Evolutionary conservation across 768 basidiomycete genomes (phyloP).

Genomic region (Termitomyces sp.): DNA sequence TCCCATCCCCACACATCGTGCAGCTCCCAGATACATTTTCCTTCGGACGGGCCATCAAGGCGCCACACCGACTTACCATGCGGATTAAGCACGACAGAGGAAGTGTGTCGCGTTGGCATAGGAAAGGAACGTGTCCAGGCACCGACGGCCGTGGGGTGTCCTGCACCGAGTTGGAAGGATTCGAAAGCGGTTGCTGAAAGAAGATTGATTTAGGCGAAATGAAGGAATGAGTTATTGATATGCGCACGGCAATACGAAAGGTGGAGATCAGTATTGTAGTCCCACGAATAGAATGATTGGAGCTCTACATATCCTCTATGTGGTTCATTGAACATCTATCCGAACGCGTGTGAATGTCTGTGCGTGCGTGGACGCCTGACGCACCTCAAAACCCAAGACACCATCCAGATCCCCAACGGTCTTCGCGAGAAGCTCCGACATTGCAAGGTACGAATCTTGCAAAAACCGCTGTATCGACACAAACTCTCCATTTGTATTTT

Average conservation of each 20-base stretch:
- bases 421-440: conserved; percentile 63
- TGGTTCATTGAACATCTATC: conserved; percentile 89
- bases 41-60: conserved; percentile 75
- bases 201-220: background rate
- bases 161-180: conserved; percentile 90
- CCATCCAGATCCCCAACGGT: conserved; percentile 69
- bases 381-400: conserved; percentile 87
- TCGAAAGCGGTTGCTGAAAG: conserved; percentile 73
- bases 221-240: background rate
- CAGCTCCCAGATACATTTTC: conserved; percentile 73
- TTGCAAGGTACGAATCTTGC: conserved; percentile 74
- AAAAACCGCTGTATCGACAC: conserved; percentile 77
- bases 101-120: conserved; percentile 69
- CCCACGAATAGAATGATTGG: conserved; percentile 74
- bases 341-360: background rate
- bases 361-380: conserved; percentile 7
- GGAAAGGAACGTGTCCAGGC: conserved; percentile 86
- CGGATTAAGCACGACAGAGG: conserved; percentile 54
- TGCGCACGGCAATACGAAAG: conserved; percentile 66
- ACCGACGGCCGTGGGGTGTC: conserved; percentile 74
- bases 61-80: conserved; percentile 62
- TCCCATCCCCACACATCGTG: conserved; percentile 96
- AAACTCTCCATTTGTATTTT: conserved; percentile 36
- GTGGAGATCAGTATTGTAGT: conserved; percentile 95
- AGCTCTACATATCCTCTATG: conserved; percentile 89